Evolutionary conservation across 2,329 filamentous ascomycete species (phyloP), one percentile per base, ranked within the genome.

Genomic region (Tothia fuscella): DNA sequence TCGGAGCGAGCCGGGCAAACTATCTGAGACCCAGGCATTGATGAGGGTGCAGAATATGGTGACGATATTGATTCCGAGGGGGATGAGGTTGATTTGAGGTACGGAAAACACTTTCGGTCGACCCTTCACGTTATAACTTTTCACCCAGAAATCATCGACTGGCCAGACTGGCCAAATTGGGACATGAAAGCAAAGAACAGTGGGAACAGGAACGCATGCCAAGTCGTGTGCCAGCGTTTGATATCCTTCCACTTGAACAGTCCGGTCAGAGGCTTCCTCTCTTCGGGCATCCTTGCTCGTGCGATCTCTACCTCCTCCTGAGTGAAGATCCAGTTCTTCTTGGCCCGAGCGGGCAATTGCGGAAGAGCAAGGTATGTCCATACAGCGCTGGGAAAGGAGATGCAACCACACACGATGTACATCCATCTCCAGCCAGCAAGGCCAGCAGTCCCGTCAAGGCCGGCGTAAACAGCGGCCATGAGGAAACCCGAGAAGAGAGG

Each of bases 401-500:
- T 38, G 16, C 7, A 9, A 10, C 35, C 35, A 38, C 21, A 20
- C 9, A 38, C 10, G 17, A 38, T 38, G 22, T 12, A 38, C 10
- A 38, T 10, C 61, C 62, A 65, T 41, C 56, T 47, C 61, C 65
- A 68, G 0, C 59, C 59, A 17, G 53, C 51, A 1, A 67, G 43
- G 2, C 65, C 65, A 19, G 56, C 51, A 2, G 51, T 56, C 7
- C 61, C 61, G 30, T 66, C 56, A 16, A 67, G 51, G 2, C 53
- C 53, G 1, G 50, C 50, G 5, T 56, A 57, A 1, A 61, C 50
- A 1, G 51, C 57, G 3, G 57, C 61, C 4, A 56, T 59, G 10
- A 66, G 57, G 5, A 67, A 52, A 12, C 65, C 65, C 3, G 57
- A 58, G 38, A 68, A 64, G 2, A 54, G 55, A 29, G 56, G 58